Evolutionary conservation across 2,329 filamentous ascomycete genomes (phyloP).

Genomic region (Aureobasidium sp.): DNA sequence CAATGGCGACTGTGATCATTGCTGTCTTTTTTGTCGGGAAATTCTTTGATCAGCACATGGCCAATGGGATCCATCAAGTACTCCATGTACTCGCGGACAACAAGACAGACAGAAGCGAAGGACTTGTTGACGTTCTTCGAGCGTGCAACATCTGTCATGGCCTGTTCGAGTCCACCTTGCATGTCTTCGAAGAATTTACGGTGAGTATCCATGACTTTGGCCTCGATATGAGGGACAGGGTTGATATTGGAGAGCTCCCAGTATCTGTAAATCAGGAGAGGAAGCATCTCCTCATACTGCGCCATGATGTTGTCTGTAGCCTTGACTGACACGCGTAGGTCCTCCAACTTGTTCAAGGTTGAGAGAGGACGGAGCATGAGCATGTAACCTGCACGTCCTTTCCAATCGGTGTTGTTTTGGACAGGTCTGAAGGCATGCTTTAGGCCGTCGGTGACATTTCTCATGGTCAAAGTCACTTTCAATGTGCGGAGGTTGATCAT

Average conservation of each 20-base stretch:
- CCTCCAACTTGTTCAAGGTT: not conserved
- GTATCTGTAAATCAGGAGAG: not conserved
- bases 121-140: not conserved
- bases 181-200: not conserved
- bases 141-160: not conserved
- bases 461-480: not conserved
- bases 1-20: too few species aligned
- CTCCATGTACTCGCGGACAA: not conserved
- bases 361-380: constrained; percentile 10
- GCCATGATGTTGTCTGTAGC: not conserved
- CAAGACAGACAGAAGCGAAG: not conserved
- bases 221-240: not conserved
- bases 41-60: not conserved
- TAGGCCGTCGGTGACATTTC: not conserved
- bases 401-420: not conserved
- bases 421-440: not conserved
- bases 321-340: not conserved
- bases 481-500: constrained; percentile 1
- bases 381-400: constrained; percentile 1
- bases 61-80: not conserved
- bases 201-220: not conserved
- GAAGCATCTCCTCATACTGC: not conserved
- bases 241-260: not conserved
- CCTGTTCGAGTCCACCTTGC: not conserved
- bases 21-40: not conserved